phyloP scores from a whole-genome alignment of 306 rosid genomes.

The Hylodesmum podocarpum region DNA sequence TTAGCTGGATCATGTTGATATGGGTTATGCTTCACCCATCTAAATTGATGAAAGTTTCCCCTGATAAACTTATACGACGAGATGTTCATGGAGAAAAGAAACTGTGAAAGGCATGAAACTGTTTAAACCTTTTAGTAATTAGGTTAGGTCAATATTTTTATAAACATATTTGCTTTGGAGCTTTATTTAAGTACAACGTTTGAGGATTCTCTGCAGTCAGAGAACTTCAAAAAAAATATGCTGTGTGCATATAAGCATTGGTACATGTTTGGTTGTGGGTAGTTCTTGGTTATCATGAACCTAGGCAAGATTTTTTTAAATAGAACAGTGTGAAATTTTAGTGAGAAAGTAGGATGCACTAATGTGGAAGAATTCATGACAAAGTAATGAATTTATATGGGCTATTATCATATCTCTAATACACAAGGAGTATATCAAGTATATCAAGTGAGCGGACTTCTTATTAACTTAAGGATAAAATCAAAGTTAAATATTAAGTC shows the following conservation, averaged over 20 bases:
- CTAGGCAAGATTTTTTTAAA: not conserved
- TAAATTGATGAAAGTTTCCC: not conserved
- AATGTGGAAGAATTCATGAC: not conserved
- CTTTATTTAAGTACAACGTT: not conserved
- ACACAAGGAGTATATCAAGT: too few species aligned
- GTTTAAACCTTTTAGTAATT: not conserved
- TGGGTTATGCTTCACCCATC: not conserved
- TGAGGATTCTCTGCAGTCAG: too few species aligned
- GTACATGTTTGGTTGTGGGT: not conserved
- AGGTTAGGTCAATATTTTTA: not conserved
- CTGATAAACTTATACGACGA: not conserved
- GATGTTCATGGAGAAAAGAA: slow-evolving; percentile 11
- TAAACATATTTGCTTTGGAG: not conserved
- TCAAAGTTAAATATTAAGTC: too few species aligned
- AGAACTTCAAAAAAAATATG: too few species aligned
- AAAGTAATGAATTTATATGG: too few species aligned
- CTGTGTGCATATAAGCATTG: not conserved
- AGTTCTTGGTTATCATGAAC: not conserved
- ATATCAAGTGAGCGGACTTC: too few species aligned
- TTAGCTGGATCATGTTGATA: not conserved
- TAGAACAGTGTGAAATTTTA: not conserved
- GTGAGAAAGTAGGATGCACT: not conserved
- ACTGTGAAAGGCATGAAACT: not conserved
- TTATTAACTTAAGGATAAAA: too few species aligned
- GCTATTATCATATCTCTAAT: too few species aligned